Evolutionary conservation across 352 stramenopile species (phyloP), one percentile per base, ranked within the genome.

Genomic region (Aphanomyces cochlioides): DNA sequence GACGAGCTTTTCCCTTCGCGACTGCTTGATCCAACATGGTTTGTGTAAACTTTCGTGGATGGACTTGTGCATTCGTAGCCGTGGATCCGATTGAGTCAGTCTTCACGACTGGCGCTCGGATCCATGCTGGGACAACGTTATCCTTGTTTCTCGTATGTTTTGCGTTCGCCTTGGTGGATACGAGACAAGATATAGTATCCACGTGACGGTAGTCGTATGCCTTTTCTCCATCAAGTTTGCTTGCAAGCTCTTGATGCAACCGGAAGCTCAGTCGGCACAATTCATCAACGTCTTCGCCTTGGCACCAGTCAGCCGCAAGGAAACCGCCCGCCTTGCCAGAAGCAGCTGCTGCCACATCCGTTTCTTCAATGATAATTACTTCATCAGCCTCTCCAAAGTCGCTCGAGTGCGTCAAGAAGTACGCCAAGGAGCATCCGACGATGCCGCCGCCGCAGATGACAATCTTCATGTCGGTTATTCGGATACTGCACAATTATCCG

Each of bases 271-370:
- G 41, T 57, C 89, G 73, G 69, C 94, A 86, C 28, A 96, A 75
- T 17, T 61, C 39, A 43, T 85, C 74, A 4, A 85, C 92, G 4
- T 76, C 57, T 7, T 75, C 74, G 41, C 82, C 84, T 73, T 86
- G 74, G 7, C 85, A 84, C 88, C 88, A 96, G 19, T 75, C 75
- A 8, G 83, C 70, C 5, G 88, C 89, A 74, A 96, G 82, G 67
- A 96, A 96, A 7, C 89, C 89, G 39, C 89, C 89, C 0, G 87
- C 86, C 71, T 96, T 96, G 12, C 89, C 89, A 57, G 76, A 89
- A 3, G 89, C 88, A 17, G 87, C 87, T 5, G 79, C 81, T 13
- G 87, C 89, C 13, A 89, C 71, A 56, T 47, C 68, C 34, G 79
- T 78, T 12, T 76, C 47, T 75, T 93, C 85, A 7, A 93, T 63